Conservation (phyloP, 345 rosid genomes). For the Cardamine occulta region DNA sequence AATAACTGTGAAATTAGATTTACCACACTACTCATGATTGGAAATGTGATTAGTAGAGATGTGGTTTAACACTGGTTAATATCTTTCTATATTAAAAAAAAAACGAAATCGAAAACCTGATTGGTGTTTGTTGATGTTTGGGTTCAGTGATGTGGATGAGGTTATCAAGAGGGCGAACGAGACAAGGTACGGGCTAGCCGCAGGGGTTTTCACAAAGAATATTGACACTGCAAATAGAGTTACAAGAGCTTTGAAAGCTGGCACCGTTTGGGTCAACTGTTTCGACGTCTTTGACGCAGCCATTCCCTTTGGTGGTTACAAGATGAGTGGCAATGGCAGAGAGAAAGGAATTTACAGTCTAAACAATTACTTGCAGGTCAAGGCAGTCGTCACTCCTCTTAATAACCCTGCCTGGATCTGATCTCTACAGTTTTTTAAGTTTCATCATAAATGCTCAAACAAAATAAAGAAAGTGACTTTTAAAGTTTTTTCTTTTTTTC, state of each 20-base stretch:
- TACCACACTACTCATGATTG: neutral
- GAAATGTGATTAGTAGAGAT: constrained; percentile 4
- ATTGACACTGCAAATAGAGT: constrained; percentile 72
- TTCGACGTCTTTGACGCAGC: constrained; percentile 92
- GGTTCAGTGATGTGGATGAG: constrained; percentile 67
- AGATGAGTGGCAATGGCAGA: constrained; percentile 94
- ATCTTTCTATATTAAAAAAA: neutral
- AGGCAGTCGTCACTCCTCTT: constrained; percentile 86
- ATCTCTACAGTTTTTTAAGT: constrained; percentile 8
- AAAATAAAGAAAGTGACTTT: constrained; percentile 1
- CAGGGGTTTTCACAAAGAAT: constrained; percentile 82
- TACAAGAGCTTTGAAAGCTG: constrained; percentile 72
- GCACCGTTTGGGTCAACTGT: constrained; percentile 94
- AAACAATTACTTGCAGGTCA: constrained; percentile 83
- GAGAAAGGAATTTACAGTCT: constrained; percentile 97
- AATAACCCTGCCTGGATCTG: constrained; percentile 87
- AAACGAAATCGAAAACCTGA: neutral
- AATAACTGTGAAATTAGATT: neutral
- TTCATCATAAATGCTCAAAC: constrained; percentile 10
- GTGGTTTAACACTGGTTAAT: neutral
- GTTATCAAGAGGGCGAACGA: constrained; percentile 75
- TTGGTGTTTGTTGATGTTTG: neutral
- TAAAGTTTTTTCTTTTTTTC: neutral
- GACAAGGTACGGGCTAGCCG: constrained; percentile 78
- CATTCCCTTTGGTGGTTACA: constrained; percentile 94